These are phyloP conservation scores for Lecanicillium sp. DNA, from an alignment of 2,329 filamentous ascomycete species.

Conservation along the genomic window DNA sequence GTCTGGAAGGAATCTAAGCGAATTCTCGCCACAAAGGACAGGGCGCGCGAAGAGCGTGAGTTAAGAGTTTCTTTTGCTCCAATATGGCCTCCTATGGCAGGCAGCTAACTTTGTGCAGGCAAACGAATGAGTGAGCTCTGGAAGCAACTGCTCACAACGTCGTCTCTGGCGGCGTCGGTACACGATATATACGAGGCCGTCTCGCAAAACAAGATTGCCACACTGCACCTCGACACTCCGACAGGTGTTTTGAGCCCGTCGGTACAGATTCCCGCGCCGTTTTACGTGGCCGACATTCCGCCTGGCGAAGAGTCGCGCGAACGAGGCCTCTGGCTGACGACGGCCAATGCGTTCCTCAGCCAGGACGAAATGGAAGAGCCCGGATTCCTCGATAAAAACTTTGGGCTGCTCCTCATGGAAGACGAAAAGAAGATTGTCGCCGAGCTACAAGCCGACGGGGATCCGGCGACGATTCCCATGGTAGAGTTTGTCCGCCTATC, in stretches of 20 bases:
- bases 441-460: constrained; percentile 68
- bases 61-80: constrained; percentile 7
- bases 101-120: constrained; percentile 23
- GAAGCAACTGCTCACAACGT: constrained; percentile 62
- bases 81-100: too few species aligned
- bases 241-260: constrained; percentile 53
- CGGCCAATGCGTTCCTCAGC: constrained; percentile 66
- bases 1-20: constrained; percentile 85
- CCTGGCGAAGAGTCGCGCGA: constrained; percentile 55
- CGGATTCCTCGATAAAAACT: constrained; percentile 72
- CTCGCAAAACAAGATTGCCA: constrained; percentile 78
- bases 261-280: constrained; percentile 56
- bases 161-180: constrained; percentile 74
- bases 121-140: constrained; percentile 60
- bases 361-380: constrained; percentile 62
- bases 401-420: constrained; percentile 75
- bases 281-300: constrained; percentile 67
- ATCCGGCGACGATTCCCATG: constrained; percentile 68
- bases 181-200: constrained; percentile 76
- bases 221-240: constrained; percentile 63
- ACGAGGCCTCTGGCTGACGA: constrained; percentile 78
- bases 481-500: constrained; percentile 74
- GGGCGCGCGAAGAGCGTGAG: constrained; percentile 62
- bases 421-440: constrained; percentile 69
- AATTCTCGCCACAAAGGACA: constrained; percentile 74